Base-by-base conservation (phyloP, 2,329 filamentous ascomycete genomes). In the Albifimbria verrucaria region DNA sequence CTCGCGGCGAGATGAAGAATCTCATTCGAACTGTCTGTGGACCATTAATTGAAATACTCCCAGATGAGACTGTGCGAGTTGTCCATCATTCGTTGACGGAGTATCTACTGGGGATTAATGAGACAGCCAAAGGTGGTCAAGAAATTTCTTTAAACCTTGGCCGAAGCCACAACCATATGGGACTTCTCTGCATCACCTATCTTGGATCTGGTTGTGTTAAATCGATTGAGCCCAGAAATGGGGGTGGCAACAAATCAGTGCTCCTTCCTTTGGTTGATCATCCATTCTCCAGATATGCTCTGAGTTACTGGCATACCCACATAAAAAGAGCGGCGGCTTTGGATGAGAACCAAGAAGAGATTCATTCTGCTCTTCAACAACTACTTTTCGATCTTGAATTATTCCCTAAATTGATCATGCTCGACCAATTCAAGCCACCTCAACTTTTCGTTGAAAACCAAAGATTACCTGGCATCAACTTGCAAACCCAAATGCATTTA, bases 51-150 rank as follows among this genome's bases (percentile, higher is more conserved):
- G 73, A 78, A 52, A 67, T 77, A 20, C 63, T 73, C 2, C 67
- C 71, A 21, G 72, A 78, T 52, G 74, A 76, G 47, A 72, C 71
- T 0, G 61, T 77, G 23, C 66, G 65, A 24, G 67, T 78, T 17
- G 66, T 78, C 4, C 75, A 79, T 52, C 74, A 78, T 51, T 77
- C 74, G 1, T 68, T 79, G 22, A 77, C 75, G 1, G 75, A 78
- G 53, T 78, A 70, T 59, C 65, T 77, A 7, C 24, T 47, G 4
- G 44, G 44, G 22, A 5, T 21, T 24, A 23, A 3, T 22, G 15
- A 21, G 22, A 11, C 43, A 9, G 15, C 9, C 18, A 11, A 17
- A 24, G 21, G 7, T 18, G 22, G 23, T 18, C 4, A 25, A 18
- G 20, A 25, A 15, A 11, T 47, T 23, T 21, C 26, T 7, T 47